Conservation (phyloP, 768 basidiomycete genomes). For the Sarcodon aspratus region DNA sequence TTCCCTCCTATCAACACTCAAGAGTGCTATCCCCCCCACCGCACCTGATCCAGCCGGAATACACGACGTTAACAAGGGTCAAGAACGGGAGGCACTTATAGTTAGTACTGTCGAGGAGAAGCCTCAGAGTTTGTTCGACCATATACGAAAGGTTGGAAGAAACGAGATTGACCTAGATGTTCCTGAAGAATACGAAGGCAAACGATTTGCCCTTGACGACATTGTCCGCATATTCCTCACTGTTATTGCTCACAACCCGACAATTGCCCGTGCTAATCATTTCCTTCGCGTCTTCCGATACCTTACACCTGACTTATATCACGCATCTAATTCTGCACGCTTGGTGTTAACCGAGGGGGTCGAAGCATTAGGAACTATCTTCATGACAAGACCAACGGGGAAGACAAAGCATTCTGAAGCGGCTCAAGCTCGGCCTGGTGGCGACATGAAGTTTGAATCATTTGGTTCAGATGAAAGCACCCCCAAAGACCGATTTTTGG, state of each 20-base stretch:
- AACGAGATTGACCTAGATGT: constrained; percentile 21
- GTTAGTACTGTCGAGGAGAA: constrained; percentile 61
- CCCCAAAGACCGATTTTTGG: constrained; percentile 11
- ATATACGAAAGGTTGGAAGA: neutral
- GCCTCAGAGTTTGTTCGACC: constrained; percentile 50
- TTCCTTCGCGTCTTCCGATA: constrained; percentile 54
- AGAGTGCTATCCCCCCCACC: constrained; percentile 22
- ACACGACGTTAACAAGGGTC: constrained; percentile 43
- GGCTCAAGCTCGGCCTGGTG: constrained; percentile 15
- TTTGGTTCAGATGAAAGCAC: constrained; percentile 4
- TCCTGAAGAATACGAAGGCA: constrained; percentile 50
- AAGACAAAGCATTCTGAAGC: constrained; percentile 26
- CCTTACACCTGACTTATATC: constrained; percentile 45
- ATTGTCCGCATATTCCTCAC: constrained; percentile 66
- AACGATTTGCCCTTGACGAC: constrained; percentile 47
- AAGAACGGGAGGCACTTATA: constrained; percentile 64
- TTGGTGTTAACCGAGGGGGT: constrained; percentile 54
- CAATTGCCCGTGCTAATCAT: constrained; percentile 53
- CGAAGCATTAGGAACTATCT: constrained; percentile 47
- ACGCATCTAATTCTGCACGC: constrained; percentile 41
- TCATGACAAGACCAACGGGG: constrained; percentile 32
- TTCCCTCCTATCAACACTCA: constrained; percentile 46
- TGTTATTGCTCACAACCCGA: constrained; percentile 67
- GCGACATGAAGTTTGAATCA: constrained; percentile 12
- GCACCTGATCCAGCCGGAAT: constrained; percentile 52